Evolutionary conservation across 331 rosid species (phyloP).

Genomic region (Cydonia oblonga): DNA sequence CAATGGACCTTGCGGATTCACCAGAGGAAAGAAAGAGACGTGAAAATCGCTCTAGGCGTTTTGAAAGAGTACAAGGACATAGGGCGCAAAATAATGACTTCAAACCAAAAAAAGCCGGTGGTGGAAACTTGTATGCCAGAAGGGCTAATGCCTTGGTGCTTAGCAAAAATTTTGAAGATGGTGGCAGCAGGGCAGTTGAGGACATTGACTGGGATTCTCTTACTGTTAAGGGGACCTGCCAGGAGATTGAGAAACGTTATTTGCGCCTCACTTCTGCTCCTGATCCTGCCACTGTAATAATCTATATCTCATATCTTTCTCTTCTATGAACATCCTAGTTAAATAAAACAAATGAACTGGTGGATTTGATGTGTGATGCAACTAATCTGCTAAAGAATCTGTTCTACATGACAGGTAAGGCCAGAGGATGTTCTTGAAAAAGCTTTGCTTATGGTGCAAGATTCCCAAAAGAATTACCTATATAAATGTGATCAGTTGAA

Average conservation of each 20-base stretch:
- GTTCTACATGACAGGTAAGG: constrained; percentile 58
- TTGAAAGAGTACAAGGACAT: constrained; percentile 73
- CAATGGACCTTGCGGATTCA: constrained; percentile 58
- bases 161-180: constrained; percentile 68
- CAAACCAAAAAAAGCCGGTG: constrained; percentile 45
- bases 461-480: constrained; percentile 83
- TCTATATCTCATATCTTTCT: not conserved
- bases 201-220: constrained; percentile 99
- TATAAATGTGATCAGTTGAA: constrained; percentile 93
- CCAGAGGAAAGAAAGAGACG: constrained; percentile 93
- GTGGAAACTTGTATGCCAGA: constrained; percentile 61
- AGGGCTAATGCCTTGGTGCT: constrained; percentile 73
- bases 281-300: constrained; percentile 77
- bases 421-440: constrained; percentile 96
- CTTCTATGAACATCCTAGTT: not conserved
- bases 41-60: constrained; percentile 84
- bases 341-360: not conserved
- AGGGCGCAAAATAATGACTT: constrained; percentile 42
- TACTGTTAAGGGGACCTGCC: constrained; percentile 96
- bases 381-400: constrained; percentile 1
- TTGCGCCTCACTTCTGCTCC: constrained; percentile 98
- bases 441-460: constrained; percentile 74
- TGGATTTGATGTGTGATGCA: not conserved
- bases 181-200: constrained; percentile 81
- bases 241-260: constrained; percentile 90